Conservation (phyloP, 495 filamentous ascomycete genomes). For the Podospora appendiculata region DNA sequence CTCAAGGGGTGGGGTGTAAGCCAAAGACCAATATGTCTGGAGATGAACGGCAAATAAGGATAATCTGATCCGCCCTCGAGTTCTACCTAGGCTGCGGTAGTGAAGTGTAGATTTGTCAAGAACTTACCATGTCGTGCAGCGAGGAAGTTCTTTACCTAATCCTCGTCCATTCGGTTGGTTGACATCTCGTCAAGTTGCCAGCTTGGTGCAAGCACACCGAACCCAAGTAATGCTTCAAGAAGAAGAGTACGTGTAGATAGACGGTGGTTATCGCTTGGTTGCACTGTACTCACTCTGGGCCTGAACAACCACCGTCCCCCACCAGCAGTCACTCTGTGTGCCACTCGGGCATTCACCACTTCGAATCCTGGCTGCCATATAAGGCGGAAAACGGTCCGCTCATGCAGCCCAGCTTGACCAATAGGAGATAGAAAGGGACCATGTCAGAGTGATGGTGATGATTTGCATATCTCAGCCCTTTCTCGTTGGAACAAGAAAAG, state of each 20-base stretch:
- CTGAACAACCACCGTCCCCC: too few relatives aligned
- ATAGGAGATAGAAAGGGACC: slow-evolving; percentile 19
- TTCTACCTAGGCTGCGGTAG: background rate
- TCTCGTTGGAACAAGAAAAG: background rate
- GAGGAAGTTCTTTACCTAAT: too few relatives aligned
- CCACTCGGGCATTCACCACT: slow-evolving; percentile 10
- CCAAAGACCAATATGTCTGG: slow-evolving; percentile 1
- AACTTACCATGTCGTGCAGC: background rate
- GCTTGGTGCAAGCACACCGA: too few relatives aligned
- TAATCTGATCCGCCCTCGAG: slow-evolving; percentile 4
- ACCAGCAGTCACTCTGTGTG: background rate
- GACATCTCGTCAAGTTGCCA: too few relatives aligned
- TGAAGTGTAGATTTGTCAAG: background rate
- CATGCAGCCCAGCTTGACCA: slow-evolving; percentile 26
- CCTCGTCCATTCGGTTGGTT: too few relatives aligned
- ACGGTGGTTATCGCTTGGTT: too few relatives aligned
- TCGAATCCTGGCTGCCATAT: slow-evolving; percentile 26
- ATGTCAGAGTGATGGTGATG: slow-evolving; percentile 20
- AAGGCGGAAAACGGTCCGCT: slow-evolving; percentile 37
- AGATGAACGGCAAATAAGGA: slow-evolving; percentile 10
- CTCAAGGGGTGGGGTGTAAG: background rate
- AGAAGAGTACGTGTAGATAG: too few relatives aligned
- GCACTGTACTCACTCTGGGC: too few relatives aligned
- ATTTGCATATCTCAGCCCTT: slow-evolving; percentile 24
- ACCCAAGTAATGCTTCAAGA: too few relatives aligned